phyloP scores from a whole-genome alignment of 768 basidiomycete species.

The Kwoniella sp. region DNA sequence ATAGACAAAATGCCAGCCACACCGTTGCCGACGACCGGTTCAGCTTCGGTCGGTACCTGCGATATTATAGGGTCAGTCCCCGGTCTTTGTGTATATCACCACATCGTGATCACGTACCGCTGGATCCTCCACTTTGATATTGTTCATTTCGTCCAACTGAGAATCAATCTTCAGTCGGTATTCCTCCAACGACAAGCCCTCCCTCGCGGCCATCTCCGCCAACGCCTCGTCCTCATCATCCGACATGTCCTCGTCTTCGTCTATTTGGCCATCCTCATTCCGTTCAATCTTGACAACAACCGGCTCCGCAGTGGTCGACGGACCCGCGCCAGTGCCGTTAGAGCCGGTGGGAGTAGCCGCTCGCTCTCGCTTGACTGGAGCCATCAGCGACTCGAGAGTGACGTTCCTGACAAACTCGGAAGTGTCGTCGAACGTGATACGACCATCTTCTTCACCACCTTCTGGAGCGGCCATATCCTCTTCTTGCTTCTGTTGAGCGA shows the following conservation, averaged over 20 bases:
- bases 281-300: constrained; percentile 51
- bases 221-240: constrained; percentile 64
- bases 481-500: constrained; percentile 34
- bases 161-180: constrained; percentile 55
- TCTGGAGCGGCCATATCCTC: constrained; percentile 54
- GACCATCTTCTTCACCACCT: constrained; percentile 52
- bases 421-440: constrained; percentile 87
- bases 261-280: constrained; percentile 60
- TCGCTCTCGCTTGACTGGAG: constrained; percentile 46
- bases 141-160: constrained; percentile 74
- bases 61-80: no score
- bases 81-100: no score
- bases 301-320: constrained; percentile 17
- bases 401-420: constrained; percentile 84
- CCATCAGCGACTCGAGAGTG: constrained; percentile 34
- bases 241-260: constrained; percentile 55
- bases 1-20: constrained; percentile 85
- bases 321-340: background rate
- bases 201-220: constrained; percentile 49
- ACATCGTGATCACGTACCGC: no score
- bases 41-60: constrained; percentile 62
- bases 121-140: constrained; percentile 62
- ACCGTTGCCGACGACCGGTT: constrained; percentile 75
- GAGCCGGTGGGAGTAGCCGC: constrained; percentile 51
- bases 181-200: constrained; percentile 48